Evolutionary conservation across 139 green algal species (phyloP).

Genomic region (Dunaliella sp.): DNA sequence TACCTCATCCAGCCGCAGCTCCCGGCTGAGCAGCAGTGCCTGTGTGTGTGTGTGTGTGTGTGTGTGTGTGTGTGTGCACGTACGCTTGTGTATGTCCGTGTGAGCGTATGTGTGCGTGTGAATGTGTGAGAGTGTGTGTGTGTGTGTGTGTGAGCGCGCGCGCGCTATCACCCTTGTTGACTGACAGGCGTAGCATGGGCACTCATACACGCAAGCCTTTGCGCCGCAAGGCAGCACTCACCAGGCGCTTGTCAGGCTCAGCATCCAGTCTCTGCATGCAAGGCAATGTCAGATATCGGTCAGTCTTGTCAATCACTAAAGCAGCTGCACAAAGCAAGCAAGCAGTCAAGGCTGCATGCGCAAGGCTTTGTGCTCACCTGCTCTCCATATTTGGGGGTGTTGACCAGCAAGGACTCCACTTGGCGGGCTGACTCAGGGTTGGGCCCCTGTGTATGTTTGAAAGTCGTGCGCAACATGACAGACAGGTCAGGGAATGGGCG

Average conservation of each 20-base stretch:
- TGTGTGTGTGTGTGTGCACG: neutral
- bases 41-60: slow-evolving; percentile 17
- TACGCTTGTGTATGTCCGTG: neutral
- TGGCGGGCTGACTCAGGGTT: slow-evolving; percentile 48
- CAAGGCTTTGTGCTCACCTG: no score
- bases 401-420: slow-evolving; percentile 45
- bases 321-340: no score
- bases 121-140: neutral
- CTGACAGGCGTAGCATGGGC: neutral
- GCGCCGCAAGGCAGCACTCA: slow-evolving; percentile 20
- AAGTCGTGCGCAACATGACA: neutral
- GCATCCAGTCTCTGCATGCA: slow-evolving; percentile 51
- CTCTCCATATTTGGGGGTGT: slow-evolving; percentile 44
- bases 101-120: neutral
- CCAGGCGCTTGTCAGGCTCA: slow-evolving; percentile 60
- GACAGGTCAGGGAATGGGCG: neutral
- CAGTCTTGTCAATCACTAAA: no score
- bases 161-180: neutral
- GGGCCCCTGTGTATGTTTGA: slow-evolving; percentile 34
- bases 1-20: slow-evolving; percentile 68
- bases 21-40: slow-evolving; percentile 60
- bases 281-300: neutral
- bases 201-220: no score
- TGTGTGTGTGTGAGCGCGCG: neutral
- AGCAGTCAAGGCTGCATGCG: no score